A percentile compares a stretch with the other conserved stretches of the same genome.
Conservation (phyloP, 495 filamentous ascomycete species). For the Podospora australis region DNA sequence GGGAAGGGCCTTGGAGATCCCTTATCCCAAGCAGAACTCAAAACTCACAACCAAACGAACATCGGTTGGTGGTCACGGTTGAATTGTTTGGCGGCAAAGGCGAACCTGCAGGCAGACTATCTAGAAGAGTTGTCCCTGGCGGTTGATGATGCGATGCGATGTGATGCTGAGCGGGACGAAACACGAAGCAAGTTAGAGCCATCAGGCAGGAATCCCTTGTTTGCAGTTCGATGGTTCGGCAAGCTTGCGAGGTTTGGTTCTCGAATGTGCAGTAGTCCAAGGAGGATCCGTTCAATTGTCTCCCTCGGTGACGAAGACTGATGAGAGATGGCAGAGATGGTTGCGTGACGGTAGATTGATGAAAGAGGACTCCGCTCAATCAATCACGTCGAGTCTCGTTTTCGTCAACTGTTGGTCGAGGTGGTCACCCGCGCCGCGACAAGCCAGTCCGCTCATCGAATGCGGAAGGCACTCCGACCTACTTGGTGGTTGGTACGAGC, state of each 20-base stretch:
- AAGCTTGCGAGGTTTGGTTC: not conserved
- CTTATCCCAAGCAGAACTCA: constrained; percentile 7
- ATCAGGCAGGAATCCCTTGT: not conserved
- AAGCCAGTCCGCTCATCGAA: constrained; percentile 19
- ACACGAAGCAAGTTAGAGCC: constrained; percentile 8
- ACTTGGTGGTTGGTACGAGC: not conserved
- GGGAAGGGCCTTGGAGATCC: constrained; percentile 4
- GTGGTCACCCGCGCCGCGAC: constrained; percentile 8
- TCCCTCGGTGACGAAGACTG: not conserved
- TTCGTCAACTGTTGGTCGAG: constrained; percentile 8
- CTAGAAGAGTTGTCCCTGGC: constrained; percentile 3
- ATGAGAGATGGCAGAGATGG: constrained; percentile 3
- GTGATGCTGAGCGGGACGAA: constrained; percentile 21
- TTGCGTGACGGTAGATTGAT: constrained; percentile 27
- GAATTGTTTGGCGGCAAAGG: constrained; percentile 1
- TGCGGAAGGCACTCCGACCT: constrained; percentile 25
- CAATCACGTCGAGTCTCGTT: constrained; percentile 2
- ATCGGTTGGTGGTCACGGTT: constrained; percentile 16
- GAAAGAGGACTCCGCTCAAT: constrained; percentile 2
- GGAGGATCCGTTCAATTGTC: not conserved
- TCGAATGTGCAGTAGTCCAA: too few relatives aligned
- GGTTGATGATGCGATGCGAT: constrained; percentile 22
- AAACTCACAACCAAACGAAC: constrained; percentile 23
- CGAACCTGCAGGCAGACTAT: not conserved
- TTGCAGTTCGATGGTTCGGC: not conserved